Base-by-base conservation (phyloP, 257 asterid species). In the Linderniella brevidens region DNA sequence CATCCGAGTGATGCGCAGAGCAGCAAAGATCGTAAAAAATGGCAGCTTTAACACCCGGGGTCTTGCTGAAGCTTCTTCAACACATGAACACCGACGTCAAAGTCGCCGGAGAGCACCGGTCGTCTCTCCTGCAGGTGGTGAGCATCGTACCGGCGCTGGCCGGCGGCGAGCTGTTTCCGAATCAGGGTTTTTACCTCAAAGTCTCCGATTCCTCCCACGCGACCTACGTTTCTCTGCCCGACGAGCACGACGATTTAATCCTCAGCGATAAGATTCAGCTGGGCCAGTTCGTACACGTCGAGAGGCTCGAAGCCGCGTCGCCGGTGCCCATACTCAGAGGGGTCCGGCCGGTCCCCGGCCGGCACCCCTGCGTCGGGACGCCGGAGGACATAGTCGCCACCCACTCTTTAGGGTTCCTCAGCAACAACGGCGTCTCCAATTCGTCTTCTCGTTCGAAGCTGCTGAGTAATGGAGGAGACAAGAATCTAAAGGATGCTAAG, bases 181-280 rank as follows among this genome's bases (percentile, higher is more conserved):
- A 76, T 54, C 98, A 81, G 58, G 98, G 98, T 43, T 90, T 90
- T 65, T 90, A 90, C 52, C 77, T 90, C 14, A 90, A 90, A 92
- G 98, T 90, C 66, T 90, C 98, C 4, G 98, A 90, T 53, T 90
- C 98, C 41, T 90, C 98, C 46, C 98, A 90, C 48, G 96, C 96
- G 40, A 85, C 96, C 49, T 90, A 85, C 50, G 98, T 90, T 1
- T 90, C 98, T 56, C 65, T 90, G 32, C 94, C 94, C 47, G 94
- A 90, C 68, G 86, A 84, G 58, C 87, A 90, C 19, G 82, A 90
- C 64, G 94, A 90, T 70, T 79, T 90, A 35, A 85, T 90, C 59
- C 87, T 79, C 7, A 80, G 94, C 48, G 96, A 90, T 53, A 90
- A 90, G 78, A 80, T 84, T 61, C 96, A 90, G 60, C 77, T 90